Evolutionary conservation across 352 stramenopile genomes (phyloP).

Genomic region (Chrysophaeum taylorii): DNA sequence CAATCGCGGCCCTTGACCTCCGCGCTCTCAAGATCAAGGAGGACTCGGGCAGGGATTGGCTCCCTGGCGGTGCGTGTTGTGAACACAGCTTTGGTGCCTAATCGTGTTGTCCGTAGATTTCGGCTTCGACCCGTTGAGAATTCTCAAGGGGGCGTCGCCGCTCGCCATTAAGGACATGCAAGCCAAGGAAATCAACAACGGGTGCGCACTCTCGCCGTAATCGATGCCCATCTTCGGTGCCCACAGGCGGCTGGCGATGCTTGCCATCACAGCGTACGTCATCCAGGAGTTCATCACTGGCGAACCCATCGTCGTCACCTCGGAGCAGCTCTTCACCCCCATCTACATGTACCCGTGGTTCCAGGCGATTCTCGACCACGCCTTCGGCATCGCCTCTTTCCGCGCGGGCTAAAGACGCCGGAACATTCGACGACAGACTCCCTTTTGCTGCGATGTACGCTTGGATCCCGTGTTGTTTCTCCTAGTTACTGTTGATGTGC

Average conservation of each 20-base stretch:
- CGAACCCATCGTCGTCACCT: conserved; percentile 18
- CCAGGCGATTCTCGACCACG: not conserved
- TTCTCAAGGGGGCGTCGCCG: not conserved
- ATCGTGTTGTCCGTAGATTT: not conserved
- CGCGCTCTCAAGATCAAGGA: not conserved
- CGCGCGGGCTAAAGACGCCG: no score
- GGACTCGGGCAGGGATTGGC: not conserved
- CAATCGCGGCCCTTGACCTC: not conserved
- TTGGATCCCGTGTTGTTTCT: no score
- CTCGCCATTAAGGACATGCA: not conserved
- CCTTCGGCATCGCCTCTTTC: not conserved
- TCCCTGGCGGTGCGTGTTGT: not conserved
- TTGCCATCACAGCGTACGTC: conserved; percentile 41
- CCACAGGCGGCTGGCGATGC: conserved; percentile 46
- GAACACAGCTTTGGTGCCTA: not conserved
- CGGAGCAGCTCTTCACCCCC: not conserved
- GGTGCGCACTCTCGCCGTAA: no score
- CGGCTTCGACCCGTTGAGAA: not conserved
- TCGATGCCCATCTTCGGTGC: no score
- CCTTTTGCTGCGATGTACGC: no score
- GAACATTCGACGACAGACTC: no score
- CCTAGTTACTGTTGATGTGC: no score
- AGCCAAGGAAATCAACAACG: conserved; percentile 13
- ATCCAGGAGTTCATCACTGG: conserved; percentile 41
- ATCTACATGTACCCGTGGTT: not conserved